phyloP scores from a whole-genome alignment of 345 rosid species.

The Hypericum perforatum region DNA sequence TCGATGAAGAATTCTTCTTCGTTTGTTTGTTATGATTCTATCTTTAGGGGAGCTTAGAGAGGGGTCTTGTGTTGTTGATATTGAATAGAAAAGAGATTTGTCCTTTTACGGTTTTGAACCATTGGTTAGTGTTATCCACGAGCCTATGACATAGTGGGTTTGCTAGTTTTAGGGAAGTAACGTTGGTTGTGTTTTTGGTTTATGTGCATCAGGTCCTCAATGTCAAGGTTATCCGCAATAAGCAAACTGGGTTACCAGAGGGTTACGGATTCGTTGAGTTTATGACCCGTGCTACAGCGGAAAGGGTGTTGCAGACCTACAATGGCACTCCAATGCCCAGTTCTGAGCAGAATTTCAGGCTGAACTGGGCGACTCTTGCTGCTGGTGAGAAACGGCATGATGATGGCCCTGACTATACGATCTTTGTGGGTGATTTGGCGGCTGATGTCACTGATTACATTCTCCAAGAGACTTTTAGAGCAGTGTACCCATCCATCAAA shows the following conservation, averaged over 20 bases:
- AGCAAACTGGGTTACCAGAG: constrained; percentile 55
- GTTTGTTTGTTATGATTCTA: no score
- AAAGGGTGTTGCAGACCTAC: constrained; percentile 62
- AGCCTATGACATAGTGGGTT: no score
- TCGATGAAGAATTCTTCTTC: no score
- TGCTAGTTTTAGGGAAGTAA: no score
- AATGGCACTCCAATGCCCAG: constrained; percentile 78
- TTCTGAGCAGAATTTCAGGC: constrained; percentile 62
- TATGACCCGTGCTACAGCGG: constrained; percentile 55
- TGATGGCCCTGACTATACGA: constrained; percentile 71
- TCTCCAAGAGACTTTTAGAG: constrained; percentile 69
- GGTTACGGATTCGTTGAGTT: constrained; percentile 95
- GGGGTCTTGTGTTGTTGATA: no score
- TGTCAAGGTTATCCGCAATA: constrained; percentile 86
- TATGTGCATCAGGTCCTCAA: constrained; percentile 35
- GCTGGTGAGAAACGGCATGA: constrained; percentile 85
- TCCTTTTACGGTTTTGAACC: no score
- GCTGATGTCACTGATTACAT: constrained; percentile 76
- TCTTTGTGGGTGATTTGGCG: constrained; percentile 90
- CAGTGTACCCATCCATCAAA: constrained; percentile 52
- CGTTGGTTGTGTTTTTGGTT: background rate
- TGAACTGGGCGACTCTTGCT: constrained; percentile 87
- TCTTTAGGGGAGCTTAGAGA: no score
- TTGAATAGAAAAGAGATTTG: no score
- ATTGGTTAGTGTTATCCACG: no score